Evolutionary conservation across 306 rosid species (phyloP).

Genomic region (Malus fusca): DNA sequence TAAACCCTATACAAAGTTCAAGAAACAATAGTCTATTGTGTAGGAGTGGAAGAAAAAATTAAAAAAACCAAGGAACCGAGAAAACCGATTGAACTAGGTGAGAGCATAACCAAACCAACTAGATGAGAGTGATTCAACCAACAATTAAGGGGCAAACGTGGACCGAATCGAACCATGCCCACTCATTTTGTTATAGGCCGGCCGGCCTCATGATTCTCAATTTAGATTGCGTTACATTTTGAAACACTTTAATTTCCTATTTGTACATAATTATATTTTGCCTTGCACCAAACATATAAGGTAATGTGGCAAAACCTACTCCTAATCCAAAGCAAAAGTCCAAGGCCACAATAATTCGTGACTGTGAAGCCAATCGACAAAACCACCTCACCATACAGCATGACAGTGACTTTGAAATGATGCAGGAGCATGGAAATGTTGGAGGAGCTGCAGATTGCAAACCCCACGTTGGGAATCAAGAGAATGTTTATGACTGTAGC

Average conservation of each 20-base stretch:
- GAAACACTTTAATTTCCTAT: background rate
- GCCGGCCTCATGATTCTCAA: no score
- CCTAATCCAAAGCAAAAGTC: background rate
- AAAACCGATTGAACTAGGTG: background rate
- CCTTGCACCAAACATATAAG: background rate
- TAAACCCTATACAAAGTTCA: background rate
- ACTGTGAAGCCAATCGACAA: background rate
- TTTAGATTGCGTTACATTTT: background rate
- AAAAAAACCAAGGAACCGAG: background rate
- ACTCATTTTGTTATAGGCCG: no score
- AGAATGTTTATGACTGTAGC: background rate
- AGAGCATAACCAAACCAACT: background rate
- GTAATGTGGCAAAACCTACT: background rate
- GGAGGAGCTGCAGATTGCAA: background rate
- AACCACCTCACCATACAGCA: background rate
- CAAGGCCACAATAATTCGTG: slow-evolving; percentile 1
- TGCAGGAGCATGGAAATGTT: background rate
- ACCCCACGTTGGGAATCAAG: background rate
- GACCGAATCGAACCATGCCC: background rate
- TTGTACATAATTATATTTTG: background rate
- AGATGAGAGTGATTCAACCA: background rate
- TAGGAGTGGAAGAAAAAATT: no score
- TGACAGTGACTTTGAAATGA: background rate
- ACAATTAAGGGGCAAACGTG: background rate
- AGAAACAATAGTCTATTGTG: background rate